Conservation (phyloP, 345 rosid genomes). For the Ceriops tagal region DNA sequence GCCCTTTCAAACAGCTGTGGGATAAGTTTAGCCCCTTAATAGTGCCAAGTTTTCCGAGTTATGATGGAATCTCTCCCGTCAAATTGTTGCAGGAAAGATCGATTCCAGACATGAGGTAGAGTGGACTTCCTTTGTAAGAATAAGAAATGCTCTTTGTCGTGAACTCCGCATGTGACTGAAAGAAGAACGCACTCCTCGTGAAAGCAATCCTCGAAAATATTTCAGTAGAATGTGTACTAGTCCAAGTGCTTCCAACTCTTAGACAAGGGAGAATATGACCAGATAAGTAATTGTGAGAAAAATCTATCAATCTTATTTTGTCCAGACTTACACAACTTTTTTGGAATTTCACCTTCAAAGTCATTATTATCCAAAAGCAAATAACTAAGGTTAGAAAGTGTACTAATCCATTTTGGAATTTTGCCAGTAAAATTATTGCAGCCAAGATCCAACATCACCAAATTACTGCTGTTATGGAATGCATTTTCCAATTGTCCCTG, state of each 20-base stretch:
- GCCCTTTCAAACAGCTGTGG: conserved; percentile 5
- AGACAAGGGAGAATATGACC: conserved; percentile 15
- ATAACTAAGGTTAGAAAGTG: background rate
- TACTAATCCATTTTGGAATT: conserved; percentile 23
- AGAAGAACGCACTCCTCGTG: too few relatives aligned
- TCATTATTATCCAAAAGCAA: background rate
- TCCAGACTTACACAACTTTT: conserved; percentile 12
- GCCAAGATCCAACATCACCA: conserved; percentile 6
- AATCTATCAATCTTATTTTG: conserved; percentile 14
- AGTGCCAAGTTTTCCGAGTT: conserved; percentile 20
- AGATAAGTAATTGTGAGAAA: conserved; percentile 18
- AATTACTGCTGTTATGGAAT: background rate
- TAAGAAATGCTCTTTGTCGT: conserved; percentile 15
- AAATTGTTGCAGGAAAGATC: conserved; percentile 40
- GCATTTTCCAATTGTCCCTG: background rate
- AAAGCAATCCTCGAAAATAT: too few relatives aligned
- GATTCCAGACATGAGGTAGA: conserved; percentile 18
- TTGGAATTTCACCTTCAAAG: conserved; percentile 14
- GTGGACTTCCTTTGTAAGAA: conserved; percentile 6
- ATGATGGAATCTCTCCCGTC: conserved; percentile 24
- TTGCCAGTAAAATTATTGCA: conserved; percentile 14
- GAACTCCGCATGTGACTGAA: background rate
- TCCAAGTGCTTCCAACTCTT: background rate
- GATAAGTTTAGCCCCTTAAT: conserved; percentile 10
- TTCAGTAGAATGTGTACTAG: too few relatives aligned